These are phyloP conservation scores for Arachnopeziza araneosa DNA, from an alignment of 2,329 filamentous ascomycete species.

Conservation along the genomic window DNA sequence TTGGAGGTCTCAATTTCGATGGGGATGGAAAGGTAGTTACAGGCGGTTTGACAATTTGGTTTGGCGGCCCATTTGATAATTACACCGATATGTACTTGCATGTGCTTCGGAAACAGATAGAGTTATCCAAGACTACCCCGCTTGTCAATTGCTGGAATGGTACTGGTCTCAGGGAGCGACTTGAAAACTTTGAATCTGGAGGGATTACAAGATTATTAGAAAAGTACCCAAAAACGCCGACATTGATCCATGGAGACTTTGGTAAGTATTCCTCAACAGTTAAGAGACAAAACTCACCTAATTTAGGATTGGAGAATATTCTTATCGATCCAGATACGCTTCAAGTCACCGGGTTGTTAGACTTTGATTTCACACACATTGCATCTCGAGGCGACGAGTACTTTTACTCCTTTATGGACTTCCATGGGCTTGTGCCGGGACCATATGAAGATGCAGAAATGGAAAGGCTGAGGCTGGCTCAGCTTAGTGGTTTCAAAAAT, in stretches of 20 bases:
- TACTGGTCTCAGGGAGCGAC: not conserved
- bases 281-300: not conserved
- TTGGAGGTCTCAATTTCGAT: slow-evolving; percentile 5
- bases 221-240: not conserved
- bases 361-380: slow-evolving; percentile 6
- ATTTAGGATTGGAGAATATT: not conserved
- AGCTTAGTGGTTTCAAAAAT: slow-evolving; percentile 1
- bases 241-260: not conserved
- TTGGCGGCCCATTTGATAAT: slow-evolving; percentile 5
- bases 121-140: slow-evolving; percentile 1
- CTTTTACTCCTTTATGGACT: slow-evolving; percentile 5
- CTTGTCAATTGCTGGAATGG: slow-evolving; percentile 1
- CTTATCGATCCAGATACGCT: not conserved
- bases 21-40: not conserved
- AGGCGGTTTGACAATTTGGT: slow-evolving; percentile 3
- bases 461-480: not conserved
- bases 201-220: slow-evolving; percentile 1
- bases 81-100: slow-evolving; percentile 7
- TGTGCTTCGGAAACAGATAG: slow-evolving; percentile 3
- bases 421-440: not conserved
- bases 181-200: not conserved
- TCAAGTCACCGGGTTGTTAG: not conserved
- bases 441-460: slow-evolving; percentile 1
- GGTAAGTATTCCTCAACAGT: not conserved
- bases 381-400: slow-evolving; percentile 4